Conservation (phyloP, 192 early-diverging fungal genomes). For the Geosiphon pyriformis region DNA sequence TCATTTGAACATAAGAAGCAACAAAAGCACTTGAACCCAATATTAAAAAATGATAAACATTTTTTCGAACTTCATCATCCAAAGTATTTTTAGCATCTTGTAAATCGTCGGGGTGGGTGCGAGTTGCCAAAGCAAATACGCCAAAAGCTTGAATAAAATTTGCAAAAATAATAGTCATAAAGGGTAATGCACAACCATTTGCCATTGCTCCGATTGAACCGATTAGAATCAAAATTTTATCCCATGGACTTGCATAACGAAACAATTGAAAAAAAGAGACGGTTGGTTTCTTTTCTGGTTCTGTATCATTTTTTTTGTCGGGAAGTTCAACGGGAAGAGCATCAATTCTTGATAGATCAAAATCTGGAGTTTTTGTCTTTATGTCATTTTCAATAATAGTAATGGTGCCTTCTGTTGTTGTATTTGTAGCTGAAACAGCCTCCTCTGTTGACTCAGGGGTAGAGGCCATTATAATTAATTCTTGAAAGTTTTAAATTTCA, state of each 20-base stretch:
- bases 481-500: too few species aligned
- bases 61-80: neutral
- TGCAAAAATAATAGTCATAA: conserved; percentile 2
- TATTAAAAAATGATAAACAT: conserved; percentile 25
- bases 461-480: too few species aligned
- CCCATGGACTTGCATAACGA: neutral
- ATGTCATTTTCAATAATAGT: too few species aligned
- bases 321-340: too few species aligned
- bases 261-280: conserved; percentile 40
- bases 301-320: too few species aligned
- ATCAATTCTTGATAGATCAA: too few species aligned
- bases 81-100: neutral
- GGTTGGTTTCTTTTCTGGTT: conserved; percentile 36
- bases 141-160: neutral
- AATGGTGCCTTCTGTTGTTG: too few species aligned
- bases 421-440: too few species aligned
- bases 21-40: conserved; percentile 54
- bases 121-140: neutral
- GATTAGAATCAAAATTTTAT: conserved; percentile 6
- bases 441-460: too few species aligned
- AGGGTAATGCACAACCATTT: neutral
- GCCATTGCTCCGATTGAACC: neutral
- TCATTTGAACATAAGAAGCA: conserved; percentile 55
- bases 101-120: neutral
- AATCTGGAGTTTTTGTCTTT: too few species aligned